Conservation (phyloP, 441 rosid species). For the Populus hybrid region DNA sequence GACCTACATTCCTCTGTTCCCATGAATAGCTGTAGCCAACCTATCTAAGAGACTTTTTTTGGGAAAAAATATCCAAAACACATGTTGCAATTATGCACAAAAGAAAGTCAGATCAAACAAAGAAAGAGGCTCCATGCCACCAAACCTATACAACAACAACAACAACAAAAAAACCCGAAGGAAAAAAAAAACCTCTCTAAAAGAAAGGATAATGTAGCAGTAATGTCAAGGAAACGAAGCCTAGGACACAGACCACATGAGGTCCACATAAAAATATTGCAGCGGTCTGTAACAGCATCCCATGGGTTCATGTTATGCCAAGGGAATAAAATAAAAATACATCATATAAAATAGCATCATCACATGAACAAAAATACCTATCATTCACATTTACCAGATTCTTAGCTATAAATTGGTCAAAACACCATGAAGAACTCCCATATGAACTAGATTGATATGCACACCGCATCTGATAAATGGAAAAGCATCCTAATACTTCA, state of each 20-base stretch:
- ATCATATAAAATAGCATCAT: background rate
- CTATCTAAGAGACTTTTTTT: background rate
- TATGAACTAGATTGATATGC: background rate
- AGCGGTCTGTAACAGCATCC: background rate
- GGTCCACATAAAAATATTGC: background rate
- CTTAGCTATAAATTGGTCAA: slow-evolving; percentile 3
- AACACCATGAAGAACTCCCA: background rate
- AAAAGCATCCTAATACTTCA: background rate
- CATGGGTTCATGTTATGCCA: background rate
- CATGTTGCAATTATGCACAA: too few relatives aligned
- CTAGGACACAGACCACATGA: background rate
- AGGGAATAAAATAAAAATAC: background rate
- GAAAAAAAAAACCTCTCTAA: background rate
- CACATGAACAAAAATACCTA: background rate
- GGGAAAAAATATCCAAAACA: too few relatives aligned
- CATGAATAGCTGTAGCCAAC: background rate
- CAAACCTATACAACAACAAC: too few relatives aligned
- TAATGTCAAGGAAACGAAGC: background rate
- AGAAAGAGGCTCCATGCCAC: too few relatives aligned
- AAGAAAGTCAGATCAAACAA: too few relatives aligned
- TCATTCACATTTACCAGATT: background rate
- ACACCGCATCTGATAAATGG: background rate
- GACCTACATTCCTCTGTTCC: background rate
- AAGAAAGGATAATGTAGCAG: background rate
- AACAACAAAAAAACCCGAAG: too few relatives aligned